Evolutionary conservation across 2,329 filamentous ascomycete genomes (phyloP).

Genomic region (Apiospora kogelbergensis): DNA sequence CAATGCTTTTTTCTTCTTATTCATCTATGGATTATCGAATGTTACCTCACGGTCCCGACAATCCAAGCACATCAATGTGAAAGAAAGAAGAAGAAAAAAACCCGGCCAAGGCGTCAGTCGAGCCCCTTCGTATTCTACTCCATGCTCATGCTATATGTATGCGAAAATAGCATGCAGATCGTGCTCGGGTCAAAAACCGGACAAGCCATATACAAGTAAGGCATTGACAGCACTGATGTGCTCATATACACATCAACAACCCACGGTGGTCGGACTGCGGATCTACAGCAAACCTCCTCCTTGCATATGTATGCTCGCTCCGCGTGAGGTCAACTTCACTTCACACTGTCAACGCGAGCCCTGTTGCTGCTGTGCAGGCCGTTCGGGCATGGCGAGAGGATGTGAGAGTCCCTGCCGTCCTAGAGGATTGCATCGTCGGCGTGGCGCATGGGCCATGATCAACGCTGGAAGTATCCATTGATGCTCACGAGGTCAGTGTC

Average conservation of each 20-base stretch:
- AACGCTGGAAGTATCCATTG: not conserved
- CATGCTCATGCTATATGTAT: not conserved
- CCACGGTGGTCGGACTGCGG: constrained; percentile 2
- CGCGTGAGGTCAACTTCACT: not conserved
- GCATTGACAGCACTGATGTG: not conserved
- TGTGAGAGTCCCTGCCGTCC: not conserved
- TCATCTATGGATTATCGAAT: no score
- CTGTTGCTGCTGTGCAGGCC: not conserved
- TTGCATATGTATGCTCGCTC: not conserved
- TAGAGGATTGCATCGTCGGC: not conserved
- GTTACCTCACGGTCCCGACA: not conserved
- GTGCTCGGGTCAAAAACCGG: not conserved
- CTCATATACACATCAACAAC: not conserved
- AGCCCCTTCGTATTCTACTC: not conserved
- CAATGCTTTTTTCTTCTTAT: not conserved
- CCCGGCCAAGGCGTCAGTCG: not conserved
- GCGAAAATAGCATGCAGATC: not conserved
- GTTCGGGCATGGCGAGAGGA: not conserved
- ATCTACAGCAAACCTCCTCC: not conserved
- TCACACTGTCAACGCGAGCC: not conserved
- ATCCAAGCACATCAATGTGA: not conserved
- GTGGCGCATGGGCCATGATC: not conserved
- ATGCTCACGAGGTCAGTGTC: not conserved
- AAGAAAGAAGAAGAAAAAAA: not conserved
- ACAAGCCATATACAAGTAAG: not conserved